Evolutionary conservation across 805 yeast species (phyloP), one percentile per base, ranked within the genome.

Genomic region (Metschnikowia arizonensis): DNA sequence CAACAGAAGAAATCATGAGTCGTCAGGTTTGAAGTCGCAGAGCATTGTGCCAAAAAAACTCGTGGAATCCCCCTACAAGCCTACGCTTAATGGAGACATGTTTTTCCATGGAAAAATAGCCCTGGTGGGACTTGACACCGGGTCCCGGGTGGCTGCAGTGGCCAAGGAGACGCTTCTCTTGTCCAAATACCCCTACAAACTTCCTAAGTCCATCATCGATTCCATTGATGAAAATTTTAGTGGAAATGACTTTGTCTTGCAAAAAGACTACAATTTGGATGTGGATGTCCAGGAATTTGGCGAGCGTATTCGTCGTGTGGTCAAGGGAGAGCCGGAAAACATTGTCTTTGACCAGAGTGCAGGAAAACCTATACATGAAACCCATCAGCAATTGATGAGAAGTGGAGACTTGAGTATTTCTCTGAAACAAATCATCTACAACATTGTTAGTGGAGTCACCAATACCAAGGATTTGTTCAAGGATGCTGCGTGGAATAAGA

Each of bases 111-210:
- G 73, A 5, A 69, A 70, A 54, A 54, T 64, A 5, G 48, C 55
- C 29, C 49, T 40, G 15, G 35, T 52, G 41, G 52, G 47, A 12
- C 45, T 48, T 11, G 36, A 43, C 33, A 50, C 72, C 28, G 49
- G 62, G 15, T 56, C 70, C 7, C 60, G 75, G 50, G 62, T 69
- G 9, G 70, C 74, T 2, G 66, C 74, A 36, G 62, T 72, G 39
- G 60, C 72, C 44, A 72, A 72, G 56, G 63, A 65, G 33, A 54
- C 62, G 25, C 63, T 72, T 50, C 47, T 66, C 40, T 58, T 59
- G 35, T 68, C 74, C 15, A 65, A 69, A 39, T 72, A 69, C 53
- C 76, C 76, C 4, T 72, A 61, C 58, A 55, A 56, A 47, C 56
- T 71, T 47, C 74, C 76, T 17, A 60, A 53, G 47, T 39, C 60